These are phyloP conservation scores for Solanum appendiculatum DNA, from an alignment of 257 asterid genomes.

Conservation along the genomic window DNA sequence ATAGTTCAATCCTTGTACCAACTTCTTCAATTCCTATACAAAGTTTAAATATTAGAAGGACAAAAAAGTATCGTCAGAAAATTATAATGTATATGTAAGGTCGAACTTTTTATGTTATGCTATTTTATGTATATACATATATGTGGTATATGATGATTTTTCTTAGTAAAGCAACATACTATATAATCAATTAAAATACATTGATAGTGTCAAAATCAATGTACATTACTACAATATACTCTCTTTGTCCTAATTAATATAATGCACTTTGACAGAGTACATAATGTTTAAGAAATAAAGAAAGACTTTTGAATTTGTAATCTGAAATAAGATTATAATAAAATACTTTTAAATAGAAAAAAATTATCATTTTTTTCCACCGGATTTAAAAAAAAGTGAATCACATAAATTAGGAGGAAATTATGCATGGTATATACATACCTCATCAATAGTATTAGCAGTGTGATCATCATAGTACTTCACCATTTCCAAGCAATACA, in stretches of 20 bases:
- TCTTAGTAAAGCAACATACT: too few species aligned
- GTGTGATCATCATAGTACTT: conserved; percentile 25
- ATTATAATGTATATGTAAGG: neutral
- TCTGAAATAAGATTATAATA: neutral
- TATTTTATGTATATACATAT: too few species aligned
- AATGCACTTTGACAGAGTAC: neutral
- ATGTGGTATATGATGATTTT: too few species aligned
- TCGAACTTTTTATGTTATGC: too few species aligned
- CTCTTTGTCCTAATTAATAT: neutral
- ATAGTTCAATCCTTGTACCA: conserved; percentile 21
- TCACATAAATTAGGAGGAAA: neutral
- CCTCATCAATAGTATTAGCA: conserved; percentile 20
- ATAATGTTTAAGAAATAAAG: too few species aligned
- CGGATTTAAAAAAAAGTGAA: neutral
- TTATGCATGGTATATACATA: neutral
- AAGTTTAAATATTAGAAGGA: neutral
- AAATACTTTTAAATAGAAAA: too few species aligned
- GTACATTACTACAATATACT: neutral
- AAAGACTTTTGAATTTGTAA: too few species aligned
- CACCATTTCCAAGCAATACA: conserved; percentile 44
- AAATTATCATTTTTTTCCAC: fast-evolving
- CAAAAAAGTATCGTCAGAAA: neutral
- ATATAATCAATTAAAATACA: neutral
- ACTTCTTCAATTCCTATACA: conserved; percentile 25
- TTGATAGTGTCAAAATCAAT: neutral